Base-by-base conservation (phyloP, 1,284 basidiomycete species). In the Ustilago crameri region DNA sequence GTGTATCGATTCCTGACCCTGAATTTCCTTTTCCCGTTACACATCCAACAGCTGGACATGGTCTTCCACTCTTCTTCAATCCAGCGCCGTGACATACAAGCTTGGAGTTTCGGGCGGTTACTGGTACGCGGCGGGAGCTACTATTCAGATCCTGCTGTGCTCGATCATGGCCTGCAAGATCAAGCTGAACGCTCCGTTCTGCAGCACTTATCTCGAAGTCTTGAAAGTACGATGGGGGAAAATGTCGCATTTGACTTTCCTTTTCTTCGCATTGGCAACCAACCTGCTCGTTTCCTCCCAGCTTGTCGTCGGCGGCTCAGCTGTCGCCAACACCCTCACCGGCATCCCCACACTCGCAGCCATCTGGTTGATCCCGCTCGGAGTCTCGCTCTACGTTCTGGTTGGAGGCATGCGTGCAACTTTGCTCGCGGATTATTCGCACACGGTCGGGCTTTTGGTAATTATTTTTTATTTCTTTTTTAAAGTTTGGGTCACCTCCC, bases 231-330 rank as follows among this genome's bases (percentile, higher is more conserved):
- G 93, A 9, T 94, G 92, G 88, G 93, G 93, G 0, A 89, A 85
- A 1, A 70, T 85, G 1, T 90, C 90, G 0, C 93, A 94, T 83
- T 60, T 90, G 7, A 85, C 90, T 2, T 93, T 93, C 85, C 88
- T 92, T 82, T 90, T 90, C 85, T 93, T 93, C 76, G 88, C 85
- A 15, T 85, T 93, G 12, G 87, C 89, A 0, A 92, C 91, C 49
- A 92, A 92, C 80, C 52, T 78, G 17, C 74, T 82, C 3, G 81
- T 82, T 14, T 76, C 72, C 3, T 69, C 72, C 22, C 78, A 81
- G 68, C 74, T 82, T 7, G 73, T 82, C 10, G 67, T 81, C 7
- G 81, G 81, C n/a, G 81, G 77, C 8, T 66, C 75, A 0, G 79
- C 76, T 0, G 78, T 78, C 5, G 80, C 79, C 34, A 74, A 55